Percentiles rank a stretch among this genome's conserved stretches.
phyloP scores from a whole-genome alignment of 2,329 filamentous ascomycete species.

The Botrytis squamosa region DNA sequence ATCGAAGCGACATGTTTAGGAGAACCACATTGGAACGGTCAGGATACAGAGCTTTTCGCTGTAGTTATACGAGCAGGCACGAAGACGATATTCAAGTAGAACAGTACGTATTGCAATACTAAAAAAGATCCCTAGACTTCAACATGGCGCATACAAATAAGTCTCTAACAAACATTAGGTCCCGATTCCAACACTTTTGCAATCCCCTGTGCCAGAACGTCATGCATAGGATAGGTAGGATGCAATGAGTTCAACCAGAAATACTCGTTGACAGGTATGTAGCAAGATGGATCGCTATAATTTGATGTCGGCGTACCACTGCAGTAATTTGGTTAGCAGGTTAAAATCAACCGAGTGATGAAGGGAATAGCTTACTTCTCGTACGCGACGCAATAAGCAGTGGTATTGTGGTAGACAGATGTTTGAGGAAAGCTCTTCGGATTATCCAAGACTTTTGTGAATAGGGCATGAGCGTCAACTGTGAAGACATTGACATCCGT shows the following conservation, averaged over 20 bases:
- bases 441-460: conserved; percentile 52
- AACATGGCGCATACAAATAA: neutral
- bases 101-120: neutral
- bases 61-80: neutral
- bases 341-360: neutral
- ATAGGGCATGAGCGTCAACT: conserved; percentile 54
- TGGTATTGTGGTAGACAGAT: conserved; percentile 53
- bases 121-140: neutral
- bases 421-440: conserved; percentile 52
- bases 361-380: conserved; percentile 45
- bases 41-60: neutral
- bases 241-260: conserved; percentile 64
- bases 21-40: neutral
- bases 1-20: neutral
- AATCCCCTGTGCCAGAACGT: conserved; percentile 54
- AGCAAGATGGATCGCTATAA: conserved; percentile 48
- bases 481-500: conserved; percentile 49
- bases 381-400: conserved; percentile 54
- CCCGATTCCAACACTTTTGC: conserved; percentile 43
- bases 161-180: conserved; percentile 42
- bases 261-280: conserved; percentile 58
- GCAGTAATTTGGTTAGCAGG: neutral
- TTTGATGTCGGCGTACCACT: conserved; percentile 48
- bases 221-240: conserved; percentile 62
- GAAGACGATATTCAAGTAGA: neutral